phyloP scores from a whole-genome alignment of 2,329 filamentous ascomycete species.

The Talaromyces albobiverticillius region DNA sequence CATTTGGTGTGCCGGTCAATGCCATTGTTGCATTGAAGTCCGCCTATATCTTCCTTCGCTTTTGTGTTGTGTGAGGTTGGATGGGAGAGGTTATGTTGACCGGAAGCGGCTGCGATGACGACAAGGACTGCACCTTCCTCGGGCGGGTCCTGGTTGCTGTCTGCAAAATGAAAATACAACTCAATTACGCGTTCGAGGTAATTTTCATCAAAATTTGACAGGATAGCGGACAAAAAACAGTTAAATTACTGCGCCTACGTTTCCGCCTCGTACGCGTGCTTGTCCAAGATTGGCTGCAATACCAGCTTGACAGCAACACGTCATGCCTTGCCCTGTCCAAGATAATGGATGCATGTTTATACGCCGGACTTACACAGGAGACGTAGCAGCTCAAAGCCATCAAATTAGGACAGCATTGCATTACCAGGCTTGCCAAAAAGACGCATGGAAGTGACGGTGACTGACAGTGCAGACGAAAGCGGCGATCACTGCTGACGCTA shows the following conservation, averaged over 20 bases:
- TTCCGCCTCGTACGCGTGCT: neutral
- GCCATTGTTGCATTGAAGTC: neutral
- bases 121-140: neutral
- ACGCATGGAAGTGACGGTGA: no score
- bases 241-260: neutral
- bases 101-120: neutral
- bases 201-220: neutral
- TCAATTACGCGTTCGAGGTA: neutral
- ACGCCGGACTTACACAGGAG: no score
- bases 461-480: no score
- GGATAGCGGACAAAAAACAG: neutral
- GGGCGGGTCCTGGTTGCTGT: neutral
- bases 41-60: neutral
- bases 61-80: neutral
- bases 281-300: no score
- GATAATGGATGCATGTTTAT: no score
- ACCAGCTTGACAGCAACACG: no score
- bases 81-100: neutral
- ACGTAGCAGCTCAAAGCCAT: no score
- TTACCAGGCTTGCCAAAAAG: no score
- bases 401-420: no score
- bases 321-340: no score
- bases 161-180: neutral
- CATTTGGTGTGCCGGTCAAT: neutral
- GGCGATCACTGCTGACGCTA: no score